A percentile compares a stretch with the other conserved stretches of the same genome.
Evolutionary conservation across 1,284 basidiomycete genomes (phyloP).

Genomic region (Pseudozyma sp.): DNA sequence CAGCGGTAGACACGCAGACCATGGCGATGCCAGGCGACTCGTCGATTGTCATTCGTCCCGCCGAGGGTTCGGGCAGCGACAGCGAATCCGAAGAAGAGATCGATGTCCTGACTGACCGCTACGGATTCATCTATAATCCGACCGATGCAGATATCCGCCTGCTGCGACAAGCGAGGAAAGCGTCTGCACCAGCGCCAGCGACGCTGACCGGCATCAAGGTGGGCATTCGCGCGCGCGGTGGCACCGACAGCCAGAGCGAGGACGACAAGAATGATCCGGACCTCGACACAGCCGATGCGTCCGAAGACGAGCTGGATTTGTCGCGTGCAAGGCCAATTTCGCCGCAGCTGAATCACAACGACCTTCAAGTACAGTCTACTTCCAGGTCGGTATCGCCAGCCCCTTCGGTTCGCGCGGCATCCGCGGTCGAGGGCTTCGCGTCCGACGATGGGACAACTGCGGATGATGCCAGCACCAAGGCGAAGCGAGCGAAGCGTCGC

Average conservation of each 20-base stretch:
- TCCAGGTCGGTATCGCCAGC: slow-evolving; percentile 23
- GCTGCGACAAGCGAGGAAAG: slow-evolving; percentile 79
- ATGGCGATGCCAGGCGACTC: slow-evolving; percentile 12
- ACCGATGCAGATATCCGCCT: slow-evolving; percentile 82
- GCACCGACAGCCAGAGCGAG: slow-evolving; percentile 59
- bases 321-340: slow-evolving; percentile 57
- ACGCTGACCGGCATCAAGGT: slow-evolving; percentile 85
- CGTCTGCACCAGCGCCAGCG: slow-evolving; percentile 80
- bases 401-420: slow-evolving; percentile 20
- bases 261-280: slow-evolving; percentile 45
- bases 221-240: slow-evolving; percentile 70
- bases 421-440: slow-evolving; percentile 14
- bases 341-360: slow-evolving; percentile 22
- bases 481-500: slow-evolving; percentile 27
- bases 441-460: slow-evolving; percentile 22
- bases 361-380: slow-evolving; percentile 5
- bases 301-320: slow-evolving; percentile 52
- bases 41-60: slow-evolving; percentile 41
- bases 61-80: slow-evolving; percentile 35
- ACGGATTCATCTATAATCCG: slow-evolving; percentile 89
- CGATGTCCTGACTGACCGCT: slow-evolving; percentile 85
- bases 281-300: slow-evolving; percentile 37
- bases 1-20: background rate
- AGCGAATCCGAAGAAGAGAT: slow-evolving; percentile 70
- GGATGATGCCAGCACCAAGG: slow-evolving; percentile 21